Conservation (phyloP, 2,329 filamentous ascomycete genomes). For the Daldinia sp. region DNA sequence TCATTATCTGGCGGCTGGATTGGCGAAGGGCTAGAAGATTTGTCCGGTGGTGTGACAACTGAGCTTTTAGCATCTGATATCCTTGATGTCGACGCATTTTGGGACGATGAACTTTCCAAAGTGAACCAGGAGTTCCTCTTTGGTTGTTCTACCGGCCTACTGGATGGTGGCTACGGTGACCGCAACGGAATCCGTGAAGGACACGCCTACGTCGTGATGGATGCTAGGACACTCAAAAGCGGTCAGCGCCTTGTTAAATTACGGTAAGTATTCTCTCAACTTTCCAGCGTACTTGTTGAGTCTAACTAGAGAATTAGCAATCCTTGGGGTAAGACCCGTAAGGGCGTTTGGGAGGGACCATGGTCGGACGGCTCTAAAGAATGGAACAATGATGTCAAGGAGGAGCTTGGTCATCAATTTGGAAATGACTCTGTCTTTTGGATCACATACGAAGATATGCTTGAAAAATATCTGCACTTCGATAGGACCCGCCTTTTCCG, state of each 20-base stretch:
- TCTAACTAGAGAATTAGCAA: constrained; percentile 51
- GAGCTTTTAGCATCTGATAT: constrained; percentile 75
- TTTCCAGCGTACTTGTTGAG: not conserved
- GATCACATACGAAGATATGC: constrained; percentile 69
- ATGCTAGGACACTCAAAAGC: constrained; percentile 60
- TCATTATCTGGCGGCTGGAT: constrained; percentile 76
- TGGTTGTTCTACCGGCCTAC: constrained; percentile 71
- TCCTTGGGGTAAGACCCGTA: constrained; percentile 66
- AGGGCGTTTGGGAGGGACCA: constrained; percentile 66
- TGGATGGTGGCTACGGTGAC: constrained; percentile 68
- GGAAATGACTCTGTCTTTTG: constrained; percentile 70
- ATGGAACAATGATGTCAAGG: constrained; percentile 65
- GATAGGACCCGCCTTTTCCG: constrained; percentile 70
- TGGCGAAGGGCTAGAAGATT: constrained; percentile 66
- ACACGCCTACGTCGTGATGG: constrained; percentile 69
- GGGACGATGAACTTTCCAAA: constrained; percentile 80
- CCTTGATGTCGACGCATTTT: constrained; percentile 81
- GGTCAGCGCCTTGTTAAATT: constrained; percentile 65
- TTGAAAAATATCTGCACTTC: constrained; percentile 68
- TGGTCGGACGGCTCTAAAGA: constrained; percentile 69
- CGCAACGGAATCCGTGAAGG: constrained; percentile 66
- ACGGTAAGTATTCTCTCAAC: constrained; percentile 43
- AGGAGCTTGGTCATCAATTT: constrained; percentile 66
- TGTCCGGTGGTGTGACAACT: constrained; percentile 74
- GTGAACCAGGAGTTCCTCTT: constrained; percentile 84